These are phyloP conservation scores for Beta vulgaris DNA, from an alignment of 148 eudicot genomes.

Conservation along the genomic window DNA sequence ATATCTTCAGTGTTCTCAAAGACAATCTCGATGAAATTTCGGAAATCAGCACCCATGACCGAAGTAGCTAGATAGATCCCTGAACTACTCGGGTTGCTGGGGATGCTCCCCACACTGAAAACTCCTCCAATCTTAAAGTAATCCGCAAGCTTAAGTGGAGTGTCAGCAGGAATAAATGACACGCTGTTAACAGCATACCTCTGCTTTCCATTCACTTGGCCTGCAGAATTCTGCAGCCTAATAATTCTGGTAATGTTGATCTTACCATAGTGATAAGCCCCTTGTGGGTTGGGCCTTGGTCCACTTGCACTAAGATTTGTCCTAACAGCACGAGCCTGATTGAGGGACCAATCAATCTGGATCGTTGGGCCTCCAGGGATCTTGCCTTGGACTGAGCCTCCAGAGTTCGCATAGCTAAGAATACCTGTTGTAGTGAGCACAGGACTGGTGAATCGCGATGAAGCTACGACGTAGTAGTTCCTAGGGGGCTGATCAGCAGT, in stretches of 20 bases:
- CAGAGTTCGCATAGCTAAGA: constrained; percentile 75
- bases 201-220: constrained; percentile 73
- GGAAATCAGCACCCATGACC: constrained; percentile 67
- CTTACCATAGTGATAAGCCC: constrained; percentile 93
- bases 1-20: constrained; percentile 75
- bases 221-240: constrained; percentile 68
- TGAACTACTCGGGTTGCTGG: constrained; percentile 56
- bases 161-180: constrained; percentile 74
- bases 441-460: constrained; percentile 72
- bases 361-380: constrained; percentile 92
- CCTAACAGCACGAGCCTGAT: constrained; percentile 93
- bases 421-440: constrained; percentile 56
- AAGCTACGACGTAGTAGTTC: constrained; percentile 82
- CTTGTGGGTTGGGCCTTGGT: constrained; percentile 98
- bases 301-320: constrained; percentile 95
- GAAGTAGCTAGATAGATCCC: constrained; percentile 70
- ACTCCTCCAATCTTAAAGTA: constrained; percentile 87
- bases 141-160: constrained; percentile 88
- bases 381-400: constrained; percentile 62
- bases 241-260: constrained; percentile 76
- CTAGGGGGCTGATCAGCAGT: constrained; percentile 79
- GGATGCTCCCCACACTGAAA: constrained; percentile 67
- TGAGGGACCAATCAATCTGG: constrained; percentile 82
- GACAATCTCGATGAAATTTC: constrained; percentile 73
- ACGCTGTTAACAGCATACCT: constrained; percentile 91